Conservation (phyloP, 2,329 filamentous ascomycete species). For the Talaromyces sp. region DNA sequence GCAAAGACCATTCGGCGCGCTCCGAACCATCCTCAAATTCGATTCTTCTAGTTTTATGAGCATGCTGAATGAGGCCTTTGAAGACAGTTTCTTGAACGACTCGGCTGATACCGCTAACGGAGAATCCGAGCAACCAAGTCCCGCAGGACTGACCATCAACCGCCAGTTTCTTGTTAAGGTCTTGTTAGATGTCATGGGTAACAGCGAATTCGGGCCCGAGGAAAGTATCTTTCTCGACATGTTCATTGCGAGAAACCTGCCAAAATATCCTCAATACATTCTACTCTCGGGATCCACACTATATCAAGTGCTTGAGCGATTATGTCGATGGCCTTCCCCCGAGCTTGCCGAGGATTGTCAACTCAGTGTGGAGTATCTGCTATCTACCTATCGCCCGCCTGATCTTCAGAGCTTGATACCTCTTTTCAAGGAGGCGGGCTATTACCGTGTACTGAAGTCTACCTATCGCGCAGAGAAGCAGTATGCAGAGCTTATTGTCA, state of each 20-base stretch:
- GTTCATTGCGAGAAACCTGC: conserved; percentile 93
- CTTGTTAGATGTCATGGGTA: conserved; percentile 81
- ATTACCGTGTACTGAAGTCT: conserved; percentile 87
- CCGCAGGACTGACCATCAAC: conserved; percentile 63
- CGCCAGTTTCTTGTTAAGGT: conserved; percentile 91
- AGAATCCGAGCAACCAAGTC: conserved; percentile 47
- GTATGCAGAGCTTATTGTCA: conserved; percentile 71
- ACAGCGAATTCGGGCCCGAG: conserved; percentile 63
- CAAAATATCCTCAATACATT: conserved; percentile 95
- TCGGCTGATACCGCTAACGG: conserved; percentile 54
- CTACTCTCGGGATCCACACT: conserved; percentile 82
- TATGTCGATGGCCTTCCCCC: conserved; percentile 77
- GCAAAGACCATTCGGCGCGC: conserved; percentile 75
- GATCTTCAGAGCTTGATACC: conserved; percentile 73
- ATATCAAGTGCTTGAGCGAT: conserved; percentile 71
- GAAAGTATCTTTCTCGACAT: conserved; percentile 96
- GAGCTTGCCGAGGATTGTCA: conserved; percentile 90
- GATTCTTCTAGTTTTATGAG: conserved; percentile 91
- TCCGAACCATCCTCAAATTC: conserved; percentile 79
- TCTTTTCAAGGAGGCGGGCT: conserved; percentile 72
- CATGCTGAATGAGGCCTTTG: conserved; percentile 93
- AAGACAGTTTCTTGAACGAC: conserved; percentile 89
- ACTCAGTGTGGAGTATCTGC: conserved; percentile 90
- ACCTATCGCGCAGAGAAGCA: conserved; percentile 77
- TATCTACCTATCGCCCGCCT: conserved; percentile 89